A percentile compares a stretch with the other conserved stretches of the same genome.
Conservation (phyloP, 1,284 basidiomycete genomes). For the Anthracocystis panici-leucophaei region DNA sequence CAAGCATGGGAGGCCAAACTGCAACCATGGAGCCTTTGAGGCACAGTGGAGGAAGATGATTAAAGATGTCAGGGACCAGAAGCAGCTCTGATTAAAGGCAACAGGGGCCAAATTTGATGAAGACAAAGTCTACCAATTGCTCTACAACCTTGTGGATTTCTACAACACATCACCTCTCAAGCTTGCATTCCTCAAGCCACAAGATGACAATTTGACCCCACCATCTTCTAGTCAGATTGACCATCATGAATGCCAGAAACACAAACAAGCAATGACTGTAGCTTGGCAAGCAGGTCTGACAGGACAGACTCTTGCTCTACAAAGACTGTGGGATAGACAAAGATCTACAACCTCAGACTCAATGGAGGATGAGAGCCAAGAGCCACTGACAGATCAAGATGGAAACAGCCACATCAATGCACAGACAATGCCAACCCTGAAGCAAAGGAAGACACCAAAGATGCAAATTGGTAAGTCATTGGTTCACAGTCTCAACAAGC, state of each 20-base stretch:
- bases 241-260: neutral
- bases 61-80: conserved; percentile 5
- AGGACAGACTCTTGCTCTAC: conserved; percentile 6
- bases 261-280: conserved; percentile 1
- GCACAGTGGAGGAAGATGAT: conserved; percentile 8
- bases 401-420: too few relatives aligned
- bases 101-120: conserved; percentile 9
- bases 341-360: neutral
- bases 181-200: conserved; percentile 7
- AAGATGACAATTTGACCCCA: neutral
- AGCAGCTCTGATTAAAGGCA: neutral
- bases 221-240: conserved; percentile 2
- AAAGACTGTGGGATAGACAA: neutral
- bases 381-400: too few relatives aligned
- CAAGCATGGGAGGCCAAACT: neutral
- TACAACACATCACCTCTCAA: conserved; percentile 5
- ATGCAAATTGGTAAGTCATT: too few relatives aligned
- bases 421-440: too few relatives aligned
- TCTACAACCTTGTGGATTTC: conserved; percentile 6
- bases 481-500: too few relatives aligned
- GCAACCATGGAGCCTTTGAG: conserved; percentile 5
- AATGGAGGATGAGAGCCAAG: too few relatives aligned
- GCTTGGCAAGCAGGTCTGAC: conserved; percentile 4
- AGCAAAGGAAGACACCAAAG: too few relatives aligned
- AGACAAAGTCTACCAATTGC: neutral